These are phyloP conservation scores for Silybum marianum DNA, from an alignment of 129 eudicot genomes.

Conservation along the genomic window DNA sequence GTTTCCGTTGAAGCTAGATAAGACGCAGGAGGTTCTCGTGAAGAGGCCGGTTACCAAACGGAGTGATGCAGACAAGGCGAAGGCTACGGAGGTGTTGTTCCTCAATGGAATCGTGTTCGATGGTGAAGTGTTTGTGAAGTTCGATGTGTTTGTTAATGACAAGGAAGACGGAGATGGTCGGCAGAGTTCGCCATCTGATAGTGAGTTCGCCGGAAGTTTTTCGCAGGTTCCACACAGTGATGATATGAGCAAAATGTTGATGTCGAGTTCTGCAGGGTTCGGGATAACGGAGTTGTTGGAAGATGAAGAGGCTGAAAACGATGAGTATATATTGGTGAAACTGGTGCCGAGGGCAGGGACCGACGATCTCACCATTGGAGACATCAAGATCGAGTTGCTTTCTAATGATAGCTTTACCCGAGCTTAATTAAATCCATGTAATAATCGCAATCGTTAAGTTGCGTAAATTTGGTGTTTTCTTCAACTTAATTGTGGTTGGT, in stretches of 20 bases:
- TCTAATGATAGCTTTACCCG: neutral
- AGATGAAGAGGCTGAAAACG: slow-evolving; percentile 43
- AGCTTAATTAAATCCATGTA: neutral
- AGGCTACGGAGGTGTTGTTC: slow-evolving; percentile 39
- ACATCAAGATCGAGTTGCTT: slow-evolving; percentile 43
- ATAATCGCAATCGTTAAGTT: neutral
- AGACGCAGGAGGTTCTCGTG: slow-evolving; percentile 26
- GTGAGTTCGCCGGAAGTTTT: slow-evolving; percentile 54
- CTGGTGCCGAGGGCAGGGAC: slow-evolving; percentile 36
- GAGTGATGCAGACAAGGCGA: slow-evolving; percentile 36
- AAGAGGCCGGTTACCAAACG: slow-evolving; percentile 36
- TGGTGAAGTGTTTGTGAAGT: slow-evolving; percentile 31
- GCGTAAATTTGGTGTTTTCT: neutral
- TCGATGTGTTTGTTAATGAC: slow-evolving; percentile 46
- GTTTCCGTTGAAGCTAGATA: slow-evolving; percentile 35
- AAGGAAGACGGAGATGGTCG: slow-evolving; percentile 25
- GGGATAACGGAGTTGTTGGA: slow-evolving; percentile 47
- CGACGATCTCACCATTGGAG: slow-evolving; percentile 30
- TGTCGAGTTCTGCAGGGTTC: neutral
- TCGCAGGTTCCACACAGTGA: slow-evolving; percentile 31
- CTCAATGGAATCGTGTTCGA: slow-evolving; percentile 38
- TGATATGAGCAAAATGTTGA: slow-evolving; percentile 1
- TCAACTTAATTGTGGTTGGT: neutral
- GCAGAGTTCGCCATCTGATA: slow-evolving; percentile 27
- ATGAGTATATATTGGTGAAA: slow-evolving; percentile 41